Conservation (phyloP, 371 early-diverging fungal genomes). For the Mucor ambiguus region DNA sequence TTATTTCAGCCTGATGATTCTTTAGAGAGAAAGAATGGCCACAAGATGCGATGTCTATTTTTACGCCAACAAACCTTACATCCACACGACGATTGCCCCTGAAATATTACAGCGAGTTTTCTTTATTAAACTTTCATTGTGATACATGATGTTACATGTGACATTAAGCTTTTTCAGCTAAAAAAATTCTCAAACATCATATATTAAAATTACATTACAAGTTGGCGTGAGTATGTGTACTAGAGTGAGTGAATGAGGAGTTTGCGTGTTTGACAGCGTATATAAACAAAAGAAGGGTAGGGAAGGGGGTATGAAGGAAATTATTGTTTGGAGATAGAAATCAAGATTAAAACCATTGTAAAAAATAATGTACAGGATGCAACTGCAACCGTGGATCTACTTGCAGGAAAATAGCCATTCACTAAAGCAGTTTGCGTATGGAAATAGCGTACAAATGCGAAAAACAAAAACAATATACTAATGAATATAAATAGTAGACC, state of each 20-base stretch:
- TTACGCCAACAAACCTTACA: background rate
- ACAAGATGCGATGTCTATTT: background rate
- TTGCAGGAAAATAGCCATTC: slow-evolving; percentile 73
- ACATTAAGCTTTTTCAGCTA: slow-evolving; percentile 3
- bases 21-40: background rate
- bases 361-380: slow-evolving; percentile 42
- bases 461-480: slow-evolving; percentile 62
- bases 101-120: background rate
- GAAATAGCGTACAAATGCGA: slow-evolving; percentile 74
- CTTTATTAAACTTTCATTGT: background rate
- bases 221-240: background rate
- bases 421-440: slow-evolving; percentile 69
- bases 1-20: slow-evolving; percentile 2
- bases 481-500: slow-evolving; percentile 64
- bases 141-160: slow-evolving; percentile 7
- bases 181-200: background rate
- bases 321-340: slow-evolving; percentile 13
- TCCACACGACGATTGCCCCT: background rate
- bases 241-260: no score
- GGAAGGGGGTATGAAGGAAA: background rate
- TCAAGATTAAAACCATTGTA: slow-evolving; percentile 31
- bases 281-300: background rate
- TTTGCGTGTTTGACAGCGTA: background rate
- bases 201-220: background rate
- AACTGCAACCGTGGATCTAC: slow-evolving; percentile 59